phyloP scores from a whole-genome alignment of 2,329 filamentous ascomycete species.

The Fusarium drepaniforme region DNA sequence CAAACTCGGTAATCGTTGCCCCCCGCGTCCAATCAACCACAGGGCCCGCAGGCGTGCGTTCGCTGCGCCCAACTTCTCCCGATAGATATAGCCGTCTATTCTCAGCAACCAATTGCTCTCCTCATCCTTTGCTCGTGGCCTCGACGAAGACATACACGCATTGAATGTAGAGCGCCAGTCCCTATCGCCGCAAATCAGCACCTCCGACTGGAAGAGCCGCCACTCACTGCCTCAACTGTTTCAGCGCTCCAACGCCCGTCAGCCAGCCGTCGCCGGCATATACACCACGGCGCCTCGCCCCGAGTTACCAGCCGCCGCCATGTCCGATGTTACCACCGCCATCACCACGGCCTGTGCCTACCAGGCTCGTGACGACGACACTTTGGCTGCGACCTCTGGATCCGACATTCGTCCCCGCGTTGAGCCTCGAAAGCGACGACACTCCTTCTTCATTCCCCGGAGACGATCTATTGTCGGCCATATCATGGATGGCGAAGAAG shows the following conservation, averaged over 20 bases:
- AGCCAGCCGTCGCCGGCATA: slow-evolving; percentile 17
- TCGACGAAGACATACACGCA: slow-evolving; percentile 24
- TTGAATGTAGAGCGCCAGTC: slow-evolving; percentile 23
- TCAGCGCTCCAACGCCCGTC: slow-evolving; percentile 30
- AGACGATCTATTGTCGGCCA: slow-evolving; percentile 70
- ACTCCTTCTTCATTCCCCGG: slow-evolving; percentile 69
- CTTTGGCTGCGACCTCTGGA: slow-evolving; percentile 56
- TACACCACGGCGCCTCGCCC: slow-evolving; percentile 18
- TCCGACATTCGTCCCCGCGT: slow-evolving; percentile 49
- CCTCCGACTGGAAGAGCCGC: slow-evolving; percentile 20
- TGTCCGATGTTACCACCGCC: slow-evolving; percentile 55
- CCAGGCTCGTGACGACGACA: slow-evolving; percentile 50
- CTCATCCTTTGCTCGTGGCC: slow-evolving; percentile 36
- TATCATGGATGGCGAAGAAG: slow-evolving; percentile 73
- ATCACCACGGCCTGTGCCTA: slow-evolving; percentile 54
- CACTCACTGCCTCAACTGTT: slow-evolving; percentile 23
- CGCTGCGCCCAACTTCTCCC: slow-evolving; percentile 32
- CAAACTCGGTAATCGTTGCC: slow-evolving; percentile 41
- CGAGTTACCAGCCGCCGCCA: slow-evolving; percentile 38
- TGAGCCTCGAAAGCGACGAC: slow-evolving; percentile 57
- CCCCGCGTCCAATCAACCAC: slow-evolving; percentile 38
- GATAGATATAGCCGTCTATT: slow-evolving; percentile 12
- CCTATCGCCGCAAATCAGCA: slow-evolving; percentile 19
- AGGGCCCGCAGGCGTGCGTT: slow-evolving; percentile 34
- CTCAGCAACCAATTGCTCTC: slow-evolving; percentile 42